These are phyloP conservation scores for Podospora appendiculata DNA, from an alignment of 495 filamentous ascomycete species.

Conservation along the genomic window DNA sequence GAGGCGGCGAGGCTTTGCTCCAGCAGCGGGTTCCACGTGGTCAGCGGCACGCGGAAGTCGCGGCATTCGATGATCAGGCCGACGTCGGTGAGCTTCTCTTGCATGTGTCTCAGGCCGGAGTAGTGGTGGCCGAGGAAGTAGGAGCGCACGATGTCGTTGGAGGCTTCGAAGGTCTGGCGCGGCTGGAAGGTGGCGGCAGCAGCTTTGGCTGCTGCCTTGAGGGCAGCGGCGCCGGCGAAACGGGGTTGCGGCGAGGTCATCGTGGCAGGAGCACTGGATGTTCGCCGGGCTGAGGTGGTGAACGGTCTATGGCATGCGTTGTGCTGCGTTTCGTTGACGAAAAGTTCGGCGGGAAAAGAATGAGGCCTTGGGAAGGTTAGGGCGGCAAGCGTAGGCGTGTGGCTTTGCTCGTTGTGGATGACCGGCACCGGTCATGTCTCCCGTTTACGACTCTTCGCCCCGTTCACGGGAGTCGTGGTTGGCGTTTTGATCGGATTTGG, in stretches of 20 bases:
- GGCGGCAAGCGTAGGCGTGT: no score
- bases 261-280: no score
- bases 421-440: no score
- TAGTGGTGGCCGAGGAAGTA: conserved; percentile 97
- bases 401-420: no score
- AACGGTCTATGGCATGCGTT: no score
- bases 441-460: no score
- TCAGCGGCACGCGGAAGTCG: conserved; percentile 83
- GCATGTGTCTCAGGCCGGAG: conserved; percentile 78
- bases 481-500: no score
- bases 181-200: conserved; percentile 52
- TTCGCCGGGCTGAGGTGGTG: no score
- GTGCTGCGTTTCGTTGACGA: no score
- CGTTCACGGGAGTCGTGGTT: no score
- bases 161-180: conserved; percentile 58
- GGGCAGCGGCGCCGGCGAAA: neutral
- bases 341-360: no score
- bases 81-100: conserved; percentile 67
- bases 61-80: conserved; percentile 92
- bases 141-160: conserved; percentile 64
- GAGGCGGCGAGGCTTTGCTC: conserved; percentile 59
- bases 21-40: conserved; percentile 85
- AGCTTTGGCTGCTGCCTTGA: neutral
- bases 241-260: neutral
- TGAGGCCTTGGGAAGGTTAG: no score